Evolutionary conservation across 1,284 basidiomycete species (phyloP), one percentile per base, ranked within the genome.

Genomic region (Chalciporus sp.): DNA sequence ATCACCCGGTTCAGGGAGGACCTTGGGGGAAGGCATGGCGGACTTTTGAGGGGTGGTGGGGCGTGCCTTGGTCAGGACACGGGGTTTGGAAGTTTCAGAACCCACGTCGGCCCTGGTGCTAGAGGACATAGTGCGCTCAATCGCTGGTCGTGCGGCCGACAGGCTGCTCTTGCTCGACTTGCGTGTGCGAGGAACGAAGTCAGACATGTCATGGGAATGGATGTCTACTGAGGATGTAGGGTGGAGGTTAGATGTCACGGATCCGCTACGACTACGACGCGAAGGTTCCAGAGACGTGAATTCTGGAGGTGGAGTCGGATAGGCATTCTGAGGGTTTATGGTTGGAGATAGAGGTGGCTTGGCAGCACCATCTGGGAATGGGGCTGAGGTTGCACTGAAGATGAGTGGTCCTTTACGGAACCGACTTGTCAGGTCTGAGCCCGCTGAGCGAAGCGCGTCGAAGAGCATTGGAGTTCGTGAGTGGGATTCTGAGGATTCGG

Each of bases 391-490:
- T 67, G 76, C 71, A 2, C 72, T 42, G 27, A 78, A 77, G 14
- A 77, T 78, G 6, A 78, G 64, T 0, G 76, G 77, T 5, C 74
- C 75, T 23, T 64, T 73, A 37, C 62, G 64, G 7, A 67, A n/a
- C 1, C 61, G 56, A 5, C 48, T n/a, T 0, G 43, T 31, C n/a
- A 40, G n/a, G 3, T 58, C 57, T 14, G 56, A 7, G 29, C 61
- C 63, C 20, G 61, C 52, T 1, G 64, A 57, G 47, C 68, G 65
- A 14, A 63, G 52, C 17, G 63, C 45, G 61, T 65, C 64, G 37
- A 52, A 64, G 14, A 62, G 19, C 63, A 67, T 59, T 1, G 64
- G 56, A 0, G 47, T 17, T 10, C 10, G 51, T 20, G 47, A 4
- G 42, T 37, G 20, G 7, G 45, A 23, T 1, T 53, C 47, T 12